Evolutionary conservation across 2,329 filamentous ascomycete genomes (phyloP).

Genomic region (Talaromyces sp.): DNA sequence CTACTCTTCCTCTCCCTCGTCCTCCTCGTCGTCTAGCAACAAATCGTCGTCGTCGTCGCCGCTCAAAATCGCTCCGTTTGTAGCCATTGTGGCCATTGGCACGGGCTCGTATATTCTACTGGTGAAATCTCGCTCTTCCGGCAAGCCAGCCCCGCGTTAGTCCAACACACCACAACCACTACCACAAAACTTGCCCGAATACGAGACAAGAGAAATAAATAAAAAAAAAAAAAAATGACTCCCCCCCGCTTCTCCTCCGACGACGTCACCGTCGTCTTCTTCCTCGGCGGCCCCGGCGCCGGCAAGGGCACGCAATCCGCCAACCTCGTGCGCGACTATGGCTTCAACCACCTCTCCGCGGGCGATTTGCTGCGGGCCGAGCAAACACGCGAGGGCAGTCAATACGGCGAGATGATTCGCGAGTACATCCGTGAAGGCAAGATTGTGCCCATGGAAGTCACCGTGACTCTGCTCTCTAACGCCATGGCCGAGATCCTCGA

Average conservation of each 20-base stretch:
- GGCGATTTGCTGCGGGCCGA: conserved; percentile 92
- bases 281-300: conserved; percentile 90
- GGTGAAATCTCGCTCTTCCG: conserved; percentile 42
- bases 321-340: conserved; percentile 78
- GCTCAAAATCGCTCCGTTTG: conserved; percentile 38
- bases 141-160: conserved; percentile 8
- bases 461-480: conserved; percentile 86
- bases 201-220: conserved; percentile 16
- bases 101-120: conserved; percentile 48
- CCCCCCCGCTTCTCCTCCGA: conserved; percentile 68
- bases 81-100: conserved; percentile 42
- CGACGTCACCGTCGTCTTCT: conserved; percentile 90
- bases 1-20: conserved; percentile 12
- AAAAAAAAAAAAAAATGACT: conserved; percentile 44
- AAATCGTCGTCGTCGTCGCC: conserved; percentile 19
- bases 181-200: conserved; percentile 24
- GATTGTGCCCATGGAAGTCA: conserved; percentile 99
- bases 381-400: conserved; percentile 75
- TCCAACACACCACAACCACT: conserved; percentile 11
- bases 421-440: conserved; percentile 88
- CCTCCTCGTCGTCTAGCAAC: conserved; percentile 17
- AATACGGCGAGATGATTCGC: conserved; percentile 91
- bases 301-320: conserved; percentile 96
- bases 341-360: conserved; percentile 88
- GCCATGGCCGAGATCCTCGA: conserved; percentile 72